Evolutionary conservation across 2,329 filamentous ascomycete genomes (phyloP), one percentile per base, ranked within the genome.

Genomic region (Pezicula radicicola): DNA sequence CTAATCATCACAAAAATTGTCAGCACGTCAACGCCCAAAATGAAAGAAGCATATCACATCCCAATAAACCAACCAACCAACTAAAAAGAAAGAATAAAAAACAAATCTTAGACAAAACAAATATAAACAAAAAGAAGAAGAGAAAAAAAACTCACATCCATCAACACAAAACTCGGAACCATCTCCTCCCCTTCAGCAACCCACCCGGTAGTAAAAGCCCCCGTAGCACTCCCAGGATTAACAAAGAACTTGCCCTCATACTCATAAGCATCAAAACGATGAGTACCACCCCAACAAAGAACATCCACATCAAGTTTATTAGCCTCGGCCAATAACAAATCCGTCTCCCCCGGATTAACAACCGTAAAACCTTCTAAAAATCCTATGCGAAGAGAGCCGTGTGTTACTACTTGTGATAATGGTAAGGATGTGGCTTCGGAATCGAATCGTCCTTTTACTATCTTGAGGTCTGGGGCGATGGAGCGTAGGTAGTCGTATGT

Each of bases 101-200:
- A 25, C 48, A 50, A 43, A 27, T 87, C 91, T 76, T 6, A 33
- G 28, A 49, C 35, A 27, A 43, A 33, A 4, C 19, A 25, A 12
- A 12, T 15, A 16, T 13, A 15, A 15, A 42, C 25, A 19, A 42
- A 7, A 42, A 55, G 46, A 42, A 8, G 47, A 41, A 6, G 4
- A 25, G 4, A 6, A 25, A 6, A 47, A 50, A 43, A 27, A 87
- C 91, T 76, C 71, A 97, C 92, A 80, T 97, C 93, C 93, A 97
- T 97, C 70, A 97, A 74, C 66, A 94, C 96, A 72, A 97, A 97
- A 68, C 91, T 96, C 25, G 93, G 93, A 51, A 85, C 86, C 21
- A 88, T 88, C 50, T 93, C 88, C 66, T 89, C 83, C n/a, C 73
- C 76, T 39, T 79, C 80, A 48, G 73, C 72, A 18, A 73, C 73